phyloP scores from a whole-genome alignment of 805 yeast genomes.

The Starmerella sirachaensis region DNA sequence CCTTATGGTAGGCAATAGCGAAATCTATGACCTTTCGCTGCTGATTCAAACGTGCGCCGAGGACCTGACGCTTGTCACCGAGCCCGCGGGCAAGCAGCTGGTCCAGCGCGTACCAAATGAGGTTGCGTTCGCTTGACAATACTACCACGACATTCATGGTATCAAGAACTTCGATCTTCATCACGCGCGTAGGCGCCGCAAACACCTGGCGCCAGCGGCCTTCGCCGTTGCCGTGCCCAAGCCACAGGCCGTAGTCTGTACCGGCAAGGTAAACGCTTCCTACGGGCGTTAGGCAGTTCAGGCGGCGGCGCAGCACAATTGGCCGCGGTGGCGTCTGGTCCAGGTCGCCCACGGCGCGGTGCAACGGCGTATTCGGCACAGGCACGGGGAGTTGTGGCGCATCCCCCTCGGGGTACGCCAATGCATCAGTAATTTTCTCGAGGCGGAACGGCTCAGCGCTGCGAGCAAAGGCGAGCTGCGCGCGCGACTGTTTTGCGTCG shows the following conservation, averaged over 20 bases:
- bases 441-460: conserved; percentile 45
- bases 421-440: conserved; percentile 44
- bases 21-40: conserved; percentile 43
- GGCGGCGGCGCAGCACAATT: conserved; percentile 27
- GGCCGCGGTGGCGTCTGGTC: conserved; percentile 16
- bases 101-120: conserved; percentile 53
- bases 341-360: conserved; percentile 26
- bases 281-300: conserved; percentile 38
- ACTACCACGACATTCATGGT: conserved; percentile 43
- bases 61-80: conserved; percentile 17
- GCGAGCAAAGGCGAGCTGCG: conserved; percentile 26
- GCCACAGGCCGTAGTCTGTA: conserved; percentile 48
- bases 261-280: conserved; percentile 38
- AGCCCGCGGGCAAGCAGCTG: conserved; percentile 35
- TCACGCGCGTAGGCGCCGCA: conserved; percentile 27
- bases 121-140: conserved; percentile 44
- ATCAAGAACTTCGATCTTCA: conserved; percentile 45
- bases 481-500: conserved; percentile 34
- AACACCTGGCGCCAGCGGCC: conserved; percentile 47
- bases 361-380: conserved; percentile 25
- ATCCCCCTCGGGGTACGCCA: conserved; percentile 50
- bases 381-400: conserved; percentile 31
- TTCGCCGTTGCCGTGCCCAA: conserved; percentile 26
- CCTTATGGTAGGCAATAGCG: conserved; percentile 52
- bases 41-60: conserved; percentile 38